These are phyloP conservation scores for Candida krabiensis DNA, from an alignment of 805 yeast species.

Conservation along the genomic window DNA sequence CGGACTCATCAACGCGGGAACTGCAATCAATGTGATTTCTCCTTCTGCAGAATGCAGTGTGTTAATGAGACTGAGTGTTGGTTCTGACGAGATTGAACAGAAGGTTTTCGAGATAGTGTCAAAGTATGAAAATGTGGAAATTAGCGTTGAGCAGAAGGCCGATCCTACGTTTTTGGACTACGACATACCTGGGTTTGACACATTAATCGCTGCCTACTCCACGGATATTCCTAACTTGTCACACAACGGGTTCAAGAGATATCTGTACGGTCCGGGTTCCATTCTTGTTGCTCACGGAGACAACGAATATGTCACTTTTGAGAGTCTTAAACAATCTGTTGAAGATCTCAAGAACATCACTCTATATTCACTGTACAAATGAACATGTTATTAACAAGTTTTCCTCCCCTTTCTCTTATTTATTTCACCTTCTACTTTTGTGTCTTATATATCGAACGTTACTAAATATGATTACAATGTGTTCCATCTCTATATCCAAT, in stretches of 20 bases:
- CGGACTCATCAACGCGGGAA: conserved; percentile 59
- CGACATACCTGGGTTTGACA: conserved; percentile 66
- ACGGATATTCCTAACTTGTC: conserved; percentile 49
- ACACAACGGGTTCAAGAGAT: conserved; percentile 39
- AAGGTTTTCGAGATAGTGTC: conserved; percentile 36
- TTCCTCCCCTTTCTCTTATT: neutral
- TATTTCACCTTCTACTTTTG: neutral
- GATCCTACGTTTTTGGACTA: conserved; percentile 52
- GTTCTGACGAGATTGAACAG: conserved; percentile 37
- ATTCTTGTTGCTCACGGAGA: conserved; percentile 62
- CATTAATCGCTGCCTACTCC: conserved; percentile 32
- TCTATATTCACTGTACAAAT: conserved; percentile 12
- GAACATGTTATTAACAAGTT: too few species aligned
- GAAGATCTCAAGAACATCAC: conserved; percentile 51
- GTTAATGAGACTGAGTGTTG: conserved; percentile 55
- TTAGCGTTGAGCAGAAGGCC: conserved; percentile 15
- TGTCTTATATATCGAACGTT: too few species aligned
- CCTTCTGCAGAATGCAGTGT: conserved; percentile 52
- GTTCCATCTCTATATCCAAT: conserved; percentile 32
- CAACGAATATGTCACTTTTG: conserved; percentile 49
- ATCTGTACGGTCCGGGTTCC: conserved; percentile 67
- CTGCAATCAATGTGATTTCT: conserved; percentile 67
- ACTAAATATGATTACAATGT: conserved; percentile 13
- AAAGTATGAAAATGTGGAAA: conserved; percentile 24
- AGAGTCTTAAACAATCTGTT: conserved; percentile 49